Conservation (phyloP, 305 asterid species). For the Rubia balearica region DNA sequence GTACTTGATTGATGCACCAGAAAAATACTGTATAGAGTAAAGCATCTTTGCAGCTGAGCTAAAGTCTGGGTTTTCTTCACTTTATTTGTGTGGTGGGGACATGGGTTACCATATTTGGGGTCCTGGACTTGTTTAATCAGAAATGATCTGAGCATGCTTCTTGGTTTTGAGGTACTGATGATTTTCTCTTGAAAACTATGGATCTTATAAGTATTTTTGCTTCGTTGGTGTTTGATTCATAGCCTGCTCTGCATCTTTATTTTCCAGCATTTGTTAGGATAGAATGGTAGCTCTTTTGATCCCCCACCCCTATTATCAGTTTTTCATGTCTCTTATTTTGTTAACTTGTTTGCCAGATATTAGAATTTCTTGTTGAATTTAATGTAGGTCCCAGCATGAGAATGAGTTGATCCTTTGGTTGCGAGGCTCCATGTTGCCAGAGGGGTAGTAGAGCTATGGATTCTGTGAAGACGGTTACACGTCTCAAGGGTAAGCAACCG, state of each 20-base stretch:
- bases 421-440: slow-evolving; percentile 8
- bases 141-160: slow-evolving; percentile 6
- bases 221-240: not conserved
- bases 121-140: slow-evolving; percentile 3
- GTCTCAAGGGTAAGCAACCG: slow-evolving; percentile 3
- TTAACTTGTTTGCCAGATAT: not conserved
- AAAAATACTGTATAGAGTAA: not conserved
- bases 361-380: not conserved
- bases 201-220: slow-evolving; percentile 6
- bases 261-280: not conserved
- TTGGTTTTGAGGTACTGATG: slow-evolving; percentile 1
- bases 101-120: not conserved
- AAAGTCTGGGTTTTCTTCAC: not conserved
- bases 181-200: not conserved
- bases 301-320: not conserved
- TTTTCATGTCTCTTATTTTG: not conserved
- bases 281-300: not conserved
- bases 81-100: not conserved
- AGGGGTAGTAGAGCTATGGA: slow-evolving; percentile 12
- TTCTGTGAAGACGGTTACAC: slow-evolving; percentile 10
- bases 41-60: slow-evolving; percentile 9
- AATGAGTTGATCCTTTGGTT: not conserved
- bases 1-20: not conserved
- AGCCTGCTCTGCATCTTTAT: not conserved
- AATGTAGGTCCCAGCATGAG: slow-evolving; percentile 1